Evolutionary conservation across 1,139 yeast genomes (phyloP).

Genomic region (Schwanniomyces etchellsii): DNA sequence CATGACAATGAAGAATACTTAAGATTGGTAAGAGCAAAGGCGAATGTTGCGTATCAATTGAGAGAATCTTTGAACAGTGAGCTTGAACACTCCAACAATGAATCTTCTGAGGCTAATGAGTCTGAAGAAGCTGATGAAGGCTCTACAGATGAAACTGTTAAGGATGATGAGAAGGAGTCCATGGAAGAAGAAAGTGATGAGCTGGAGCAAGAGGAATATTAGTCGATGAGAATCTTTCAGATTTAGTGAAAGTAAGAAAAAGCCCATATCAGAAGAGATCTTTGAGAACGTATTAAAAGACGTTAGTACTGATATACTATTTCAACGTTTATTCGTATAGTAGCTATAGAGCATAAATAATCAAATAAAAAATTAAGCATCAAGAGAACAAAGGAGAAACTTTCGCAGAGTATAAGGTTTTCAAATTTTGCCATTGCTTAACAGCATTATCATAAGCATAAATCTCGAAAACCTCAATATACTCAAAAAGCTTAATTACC

Average conservation of each 20-base stretch:
- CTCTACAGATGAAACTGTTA: neutral
- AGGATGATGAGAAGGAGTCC: conserved; percentile 1
- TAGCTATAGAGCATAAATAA: too few relatives aligned
- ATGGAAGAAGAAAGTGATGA: neutral
- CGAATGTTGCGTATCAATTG: conserved; percentile 72
- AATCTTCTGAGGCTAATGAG: neutral
- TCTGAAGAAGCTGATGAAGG: neutral
- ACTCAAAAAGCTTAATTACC: conserved; percentile 24
- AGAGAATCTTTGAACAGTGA: conserved; percentile 39
- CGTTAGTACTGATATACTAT: too few relatives aligned
- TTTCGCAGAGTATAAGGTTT: neutral
- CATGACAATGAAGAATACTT: conserved; percentile 71
- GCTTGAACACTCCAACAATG: neutral
- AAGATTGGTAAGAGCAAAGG: conserved; percentile 70
- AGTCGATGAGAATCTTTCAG: too few relatives aligned
- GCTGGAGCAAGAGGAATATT: too few relatives aligned
- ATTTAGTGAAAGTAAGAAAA: too few relatives aligned
- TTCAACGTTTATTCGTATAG: too few relatives aligned
- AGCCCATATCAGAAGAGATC: too few relatives aligned
- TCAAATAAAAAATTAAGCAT: too few relatives aligned
- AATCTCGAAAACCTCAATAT: conserved; percentile 26
- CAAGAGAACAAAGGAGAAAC: too few relatives aligned
- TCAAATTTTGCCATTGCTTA: neutral
- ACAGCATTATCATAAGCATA: conserved; percentile 17
- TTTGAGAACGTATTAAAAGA: too few relatives aligned